Percentiles rank a stretch among this genome's conserved stretches.
Evolutionary conservation across 2,329 filamentous ascomycete species (phyloP).

Genomic region (Neocucurbitaria cava): DNA sequence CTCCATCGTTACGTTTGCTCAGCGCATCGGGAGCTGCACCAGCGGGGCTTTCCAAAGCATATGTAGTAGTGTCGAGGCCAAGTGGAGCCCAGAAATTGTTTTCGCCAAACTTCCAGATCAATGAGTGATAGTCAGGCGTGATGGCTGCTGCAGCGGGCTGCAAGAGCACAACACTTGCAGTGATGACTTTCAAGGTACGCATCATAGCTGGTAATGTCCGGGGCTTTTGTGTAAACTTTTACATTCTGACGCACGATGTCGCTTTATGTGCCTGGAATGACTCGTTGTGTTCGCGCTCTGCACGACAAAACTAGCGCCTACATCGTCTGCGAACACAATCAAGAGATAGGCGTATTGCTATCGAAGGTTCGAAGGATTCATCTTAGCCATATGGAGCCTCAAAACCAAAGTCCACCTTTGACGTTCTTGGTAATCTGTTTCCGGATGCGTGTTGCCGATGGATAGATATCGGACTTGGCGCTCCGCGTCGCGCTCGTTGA

Average conservation of each 20-base stretch:
- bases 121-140: constrained; percentile 1
- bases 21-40: neutral
- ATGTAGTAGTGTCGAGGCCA: neutral
- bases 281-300: neutral
- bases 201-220: neutral
- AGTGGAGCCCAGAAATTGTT: constrained; percentile 7
- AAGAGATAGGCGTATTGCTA: neutral
- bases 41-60: constrained; percentile 5
- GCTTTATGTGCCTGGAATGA: neutral
- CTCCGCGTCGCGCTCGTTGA: neutral
- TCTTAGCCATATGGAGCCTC: neutral
- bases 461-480: neutral
- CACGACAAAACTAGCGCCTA: neutral
- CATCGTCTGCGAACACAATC: neutral
- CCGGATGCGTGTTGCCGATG: neutral
- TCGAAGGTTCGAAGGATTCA: neutral
- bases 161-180: neutral
- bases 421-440: neutral
- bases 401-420: neutral
- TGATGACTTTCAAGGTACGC: neutral
- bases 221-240: neutral
- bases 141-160: neutral
- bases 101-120: constrained; percentile 6
- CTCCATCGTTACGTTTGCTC: neutral
- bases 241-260: neutral